Percentiles rank a stretch among this genome's conserved stretches.
These are phyloP conservation scores for Neofusicoccum sp. DNA, from an alignment of 2,329 filamentous ascomycete genomes.

Conservation along the genomic window DNA sequence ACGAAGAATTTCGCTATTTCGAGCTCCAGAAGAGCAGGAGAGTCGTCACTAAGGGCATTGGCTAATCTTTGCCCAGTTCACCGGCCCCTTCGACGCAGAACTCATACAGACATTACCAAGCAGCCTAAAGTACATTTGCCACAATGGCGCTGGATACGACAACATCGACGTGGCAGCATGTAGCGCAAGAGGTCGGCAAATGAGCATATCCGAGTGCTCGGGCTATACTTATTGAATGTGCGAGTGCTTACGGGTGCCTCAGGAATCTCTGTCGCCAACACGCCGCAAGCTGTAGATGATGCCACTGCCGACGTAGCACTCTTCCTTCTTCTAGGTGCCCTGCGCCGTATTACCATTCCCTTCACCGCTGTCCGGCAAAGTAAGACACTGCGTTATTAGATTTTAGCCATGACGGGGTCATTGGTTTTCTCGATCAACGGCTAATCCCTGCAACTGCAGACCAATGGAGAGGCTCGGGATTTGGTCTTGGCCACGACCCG, in stretches of 20 bases:
- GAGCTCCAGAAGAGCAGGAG: neutral
- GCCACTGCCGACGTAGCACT: slow-evolving; percentile 55
- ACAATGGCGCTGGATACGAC: slow-evolving; percentile 60
- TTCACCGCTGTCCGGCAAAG: slow-evolving; percentile 51
- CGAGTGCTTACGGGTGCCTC: slow-evolving; percentile 23
- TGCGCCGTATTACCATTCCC: slow-evolving; percentile 52
- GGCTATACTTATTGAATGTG: slow-evolving; percentile 26
- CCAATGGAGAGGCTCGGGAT: slow-evolving; percentile 40
- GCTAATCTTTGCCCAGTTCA: slow-evolving; percentile 30
- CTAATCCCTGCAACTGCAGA: slow-evolving; percentile 17
- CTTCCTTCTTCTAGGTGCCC: slow-evolving; percentile 55
- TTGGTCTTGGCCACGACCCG: slow-evolving; percentile 56
- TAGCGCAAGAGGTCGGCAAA: slow-evolving; percentile 37
- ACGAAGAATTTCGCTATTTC: neutral
- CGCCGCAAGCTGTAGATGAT: slow-evolving; percentile 53
- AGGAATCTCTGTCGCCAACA: slow-evolving; percentile 49
- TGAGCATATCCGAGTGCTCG: slow-evolving; percentile 22
- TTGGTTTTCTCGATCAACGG: slow-evolving; percentile 45
- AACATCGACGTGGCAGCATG: slow-evolving; percentile 61
- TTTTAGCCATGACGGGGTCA: no score
- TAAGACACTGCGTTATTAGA: slow-evolving; percentile 21
- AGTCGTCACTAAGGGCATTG: no score
- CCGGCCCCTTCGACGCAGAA: slow-evolving; percentile 51
- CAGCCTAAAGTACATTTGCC: slow-evolving; percentile 48
- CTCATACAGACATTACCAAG: slow-evolving; percentile 46